Conservation (phyloP, 371 early-diverging fungal genomes). For the Mycotypha africana region DNA sequence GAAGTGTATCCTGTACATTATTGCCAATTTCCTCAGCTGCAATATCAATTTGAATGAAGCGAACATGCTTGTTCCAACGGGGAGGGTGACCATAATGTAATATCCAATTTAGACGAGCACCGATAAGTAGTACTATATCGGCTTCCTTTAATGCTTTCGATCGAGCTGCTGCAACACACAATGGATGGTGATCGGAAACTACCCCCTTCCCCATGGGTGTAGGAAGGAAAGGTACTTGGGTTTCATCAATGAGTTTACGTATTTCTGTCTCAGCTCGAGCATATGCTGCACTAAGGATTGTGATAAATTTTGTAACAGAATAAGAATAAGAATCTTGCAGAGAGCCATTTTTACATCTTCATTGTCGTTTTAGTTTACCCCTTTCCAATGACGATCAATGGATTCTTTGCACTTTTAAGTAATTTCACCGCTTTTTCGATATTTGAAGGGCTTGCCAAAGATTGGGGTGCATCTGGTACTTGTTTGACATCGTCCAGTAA, state of each 20-base stretch:
- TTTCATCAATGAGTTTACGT: conserved; percentile 45
- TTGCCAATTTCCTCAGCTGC: conserved; percentile 62
- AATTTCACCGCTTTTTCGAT: conserved; percentile 25
- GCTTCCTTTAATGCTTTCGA: conserved; percentile 62
- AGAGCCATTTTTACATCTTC: too few species aligned
- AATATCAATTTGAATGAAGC: conserved; percentile 73
- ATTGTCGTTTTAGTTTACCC: conserved; percentile 49
- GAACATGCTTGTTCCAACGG: conserved; percentile 48
- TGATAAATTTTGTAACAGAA: neutral
- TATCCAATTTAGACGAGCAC: conserved; percentile 80
- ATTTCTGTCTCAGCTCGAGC: conserved; percentile 65
- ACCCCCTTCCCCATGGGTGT: conserved; percentile 85
- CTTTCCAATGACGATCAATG: conserved; percentile 74
- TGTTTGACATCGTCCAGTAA: conserved; percentile 18
- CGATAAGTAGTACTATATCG: conserved; percentile 69
- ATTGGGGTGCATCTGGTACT: conserved; percentile 27
- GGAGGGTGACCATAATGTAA: conserved; percentile 68
- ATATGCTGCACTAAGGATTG: conserved; percentile 61
- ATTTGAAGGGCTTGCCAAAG: conserved; percentile 40
- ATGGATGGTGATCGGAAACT: conserved; percentile 56
- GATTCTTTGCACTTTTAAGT: conserved; percentile 47
- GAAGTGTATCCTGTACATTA: conserved; percentile 42
- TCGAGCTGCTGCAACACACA: conserved; percentile 69
- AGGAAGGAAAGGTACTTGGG: conserved; percentile 67
- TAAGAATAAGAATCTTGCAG: neutral